These are phyloP conservation scores for Candida dendrica DNA, from an alignment of 805 yeast species.

Conservation along the genomic window DNA sequence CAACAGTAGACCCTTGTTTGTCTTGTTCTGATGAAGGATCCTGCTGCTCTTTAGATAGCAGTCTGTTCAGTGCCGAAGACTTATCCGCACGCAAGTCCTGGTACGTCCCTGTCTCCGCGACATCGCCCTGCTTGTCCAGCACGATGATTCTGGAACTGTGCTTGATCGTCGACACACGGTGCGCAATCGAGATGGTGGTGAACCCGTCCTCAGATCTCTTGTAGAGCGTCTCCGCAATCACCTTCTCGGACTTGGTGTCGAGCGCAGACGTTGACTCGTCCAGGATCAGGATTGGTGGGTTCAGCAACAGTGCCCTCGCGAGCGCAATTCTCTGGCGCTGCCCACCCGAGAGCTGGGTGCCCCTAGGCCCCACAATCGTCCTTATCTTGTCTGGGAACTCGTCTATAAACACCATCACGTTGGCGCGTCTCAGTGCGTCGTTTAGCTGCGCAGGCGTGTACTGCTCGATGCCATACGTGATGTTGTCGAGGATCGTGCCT, in stretches of 20 bases:
- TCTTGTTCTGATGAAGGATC: not conserved
- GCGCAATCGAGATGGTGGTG: slow-evolving; percentile 87
- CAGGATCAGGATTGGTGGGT: slow-evolving; percentile 73
- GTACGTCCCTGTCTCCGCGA: slow-evolving; percentile 66
- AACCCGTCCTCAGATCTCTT: slow-evolving; percentile 46
- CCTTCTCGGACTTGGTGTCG: slow-evolving; percentile 81
- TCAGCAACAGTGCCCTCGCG: slow-evolving; percentile 75
- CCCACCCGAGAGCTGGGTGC: slow-evolving; percentile 88
- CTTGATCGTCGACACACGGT: slow-evolving; percentile 79
- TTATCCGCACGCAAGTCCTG: slow-evolving; percentile 38
- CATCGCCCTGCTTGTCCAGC: slow-evolving; percentile 63
- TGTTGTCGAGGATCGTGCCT: slow-evolving; percentile 79
- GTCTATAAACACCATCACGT: slow-evolving; percentile 60
- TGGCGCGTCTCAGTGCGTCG: slow-evolving; percentile 61
- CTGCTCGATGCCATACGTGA: slow-evolving; percentile 59
- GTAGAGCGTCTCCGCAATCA: slow-evolving; percentile 67
- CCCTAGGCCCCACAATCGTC: slow-evolving; percentile 80
- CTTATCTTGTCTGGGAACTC: slow-evolving; percentile 78
- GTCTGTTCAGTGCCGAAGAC: slow-evolving; percentile 25
- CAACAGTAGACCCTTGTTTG: not conserved
- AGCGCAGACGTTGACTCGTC: slow-evolving; percentile 96
- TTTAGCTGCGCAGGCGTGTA: slow-evolving; percentile 53
- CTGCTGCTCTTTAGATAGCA: slow-evolving; percentile 25
- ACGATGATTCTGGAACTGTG: slow-evolving; percentile 79
- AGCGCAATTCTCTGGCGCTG: slow-evolving; percentile 90